Percentiles rank a stretch among this genome's conserved stretches.
Evolutionary conservation across 345 rosid genomes (phyloP).

Genomic region (Acer saccharum): DNA sequence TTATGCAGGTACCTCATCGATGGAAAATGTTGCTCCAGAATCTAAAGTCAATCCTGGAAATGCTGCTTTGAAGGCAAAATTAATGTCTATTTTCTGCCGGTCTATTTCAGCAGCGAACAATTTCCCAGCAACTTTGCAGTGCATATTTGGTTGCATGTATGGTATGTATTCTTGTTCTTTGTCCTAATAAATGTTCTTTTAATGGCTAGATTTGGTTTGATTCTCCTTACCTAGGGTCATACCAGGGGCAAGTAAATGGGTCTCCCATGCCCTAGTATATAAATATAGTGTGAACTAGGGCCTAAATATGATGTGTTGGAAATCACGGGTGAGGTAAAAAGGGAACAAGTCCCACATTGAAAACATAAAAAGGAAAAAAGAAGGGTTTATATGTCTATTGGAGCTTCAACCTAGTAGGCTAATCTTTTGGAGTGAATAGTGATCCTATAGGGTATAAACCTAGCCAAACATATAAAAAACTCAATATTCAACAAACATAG

Average conservation of each 20-base stretch:
- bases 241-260: not conserved
- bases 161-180: slow-evolving; percentile 43
- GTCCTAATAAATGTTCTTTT: not conserved
- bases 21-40: slow-evolving; percentile 64
- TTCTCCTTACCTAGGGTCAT: not conserved
- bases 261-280: too few relatives aligned
- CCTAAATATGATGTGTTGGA: too few relatives aligned
- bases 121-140: slow-evolving; percentile 92
- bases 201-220: not conserved
- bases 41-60: slow-evolving; percentile 72
- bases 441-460: too few relatives aligned
- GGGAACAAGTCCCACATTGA: too few relatives aligned
- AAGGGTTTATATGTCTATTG: too few relatives aligned
- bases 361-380: too few relatives aligned
- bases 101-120: slow-evolving; percentile 87
- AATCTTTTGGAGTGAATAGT: too few relatives aligned
- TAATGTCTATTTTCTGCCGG: slow-evolving; percentile 78
- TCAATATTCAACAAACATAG: too few relatives aligned
- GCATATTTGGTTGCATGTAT: slow-evolving; percentile 93
- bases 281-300: too few relatives aligned
- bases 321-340: too few relatives aligned
- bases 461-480: too few relatives aligned
- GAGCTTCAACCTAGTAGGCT: too few relatives aligned
- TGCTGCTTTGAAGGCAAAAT: slow-evolving; percentile 62
- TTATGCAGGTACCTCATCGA: slow-evolving; percentile 60